These are phyloP conservation scores for Vaccinium myrtillus DNA, from an alignment of 148 eudicot species.

Conservation along the genomic window DNA sequence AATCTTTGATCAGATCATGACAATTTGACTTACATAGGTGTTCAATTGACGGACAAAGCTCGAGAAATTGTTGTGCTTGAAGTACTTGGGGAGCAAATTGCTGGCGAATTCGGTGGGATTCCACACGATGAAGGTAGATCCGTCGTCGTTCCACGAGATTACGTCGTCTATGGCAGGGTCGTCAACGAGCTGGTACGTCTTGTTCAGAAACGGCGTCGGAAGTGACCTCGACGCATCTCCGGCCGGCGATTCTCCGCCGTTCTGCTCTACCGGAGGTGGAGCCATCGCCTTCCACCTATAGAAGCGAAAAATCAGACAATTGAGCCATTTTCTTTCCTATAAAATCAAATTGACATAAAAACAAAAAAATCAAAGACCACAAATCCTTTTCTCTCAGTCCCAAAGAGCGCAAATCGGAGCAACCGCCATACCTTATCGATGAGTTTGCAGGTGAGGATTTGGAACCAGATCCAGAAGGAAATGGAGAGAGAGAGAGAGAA, in stretches of 20 bases:
- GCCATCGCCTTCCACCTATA: conserved; percentile 24
- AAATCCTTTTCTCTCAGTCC: too few relatives aligned
- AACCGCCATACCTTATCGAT: neutral
- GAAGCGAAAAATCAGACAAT: neutral
- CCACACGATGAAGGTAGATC: conserved; percentile 87
- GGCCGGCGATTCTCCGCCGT: conserved; percentile 35
- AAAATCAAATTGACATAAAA: neutral
- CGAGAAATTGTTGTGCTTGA: conserved; percentile 94
- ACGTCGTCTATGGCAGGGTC: conserved; percentile 69
- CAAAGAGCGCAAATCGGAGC: neutral
- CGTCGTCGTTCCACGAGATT: conserved; percentile 92
- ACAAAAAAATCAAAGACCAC: too few relatives aligned
- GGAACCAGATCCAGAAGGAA: neutral
- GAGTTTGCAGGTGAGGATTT: neutral
- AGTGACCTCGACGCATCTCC: conserved; percentile 48
- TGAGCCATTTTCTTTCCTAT: neutral
- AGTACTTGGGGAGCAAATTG: conserved; percentile 85
- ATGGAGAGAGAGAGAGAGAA: neutral
- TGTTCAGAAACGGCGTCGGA: conserved; percentile 86
- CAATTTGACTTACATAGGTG: conserved; percentile 56
- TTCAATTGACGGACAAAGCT: conserved; percentile 90
- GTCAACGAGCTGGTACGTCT: conserved; percentile 81
- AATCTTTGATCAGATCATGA: neutral
- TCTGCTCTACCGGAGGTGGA: conserved; percentile 42
- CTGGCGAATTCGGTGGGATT: conserved; percentile 88